Percentiles rank a stretch among this genome's conserved stretches.
These are phyloP conservation scores for Collybia nuda DNA, from an alignment of 768 basidiomycete genomes.

Conservation along the genomic window DNA sequence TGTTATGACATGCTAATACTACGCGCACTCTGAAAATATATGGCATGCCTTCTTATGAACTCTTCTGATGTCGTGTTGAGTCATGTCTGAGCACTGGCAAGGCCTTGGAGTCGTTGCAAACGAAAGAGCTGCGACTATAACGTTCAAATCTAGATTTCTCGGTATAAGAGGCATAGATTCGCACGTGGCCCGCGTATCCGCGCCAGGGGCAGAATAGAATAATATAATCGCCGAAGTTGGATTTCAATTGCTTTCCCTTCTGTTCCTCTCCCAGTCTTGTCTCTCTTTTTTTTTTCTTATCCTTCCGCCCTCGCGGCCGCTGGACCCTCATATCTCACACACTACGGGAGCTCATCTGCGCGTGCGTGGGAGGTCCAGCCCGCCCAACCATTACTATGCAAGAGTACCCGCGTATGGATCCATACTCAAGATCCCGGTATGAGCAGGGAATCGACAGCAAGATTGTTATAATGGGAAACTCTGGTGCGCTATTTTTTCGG, in stretches of 20 bases:
- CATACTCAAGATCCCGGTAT: conserved; percentile 66
- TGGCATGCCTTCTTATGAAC: conserved; percentile 11
- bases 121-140: too few species aligned
- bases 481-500: conserved; percentile 29
- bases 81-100: background rate
- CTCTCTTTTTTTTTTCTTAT: conserved; percentile 23
- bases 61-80: background rate
- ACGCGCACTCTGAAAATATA: conserved; percentile 17
- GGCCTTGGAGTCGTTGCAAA: too few species aligned
- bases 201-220: conserved; percentile 20
- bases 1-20: conserved; percentile 23
- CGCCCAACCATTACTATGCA: conserved; percentile 41
- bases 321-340: conserved; percentile 26
- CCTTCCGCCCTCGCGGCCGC: conserved; percentile 49
- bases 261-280: conserved; percentile 23
- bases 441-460: conserved; percentile 91
- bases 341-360: conserved; percentile 17
- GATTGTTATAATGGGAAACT: conserved; percentile 93
- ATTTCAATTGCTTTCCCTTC: conserved; percentile 28
- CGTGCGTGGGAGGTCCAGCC: conserved; percentile 16
- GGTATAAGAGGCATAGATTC: conserved; percentile 16
- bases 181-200: conserved; percentile 31
- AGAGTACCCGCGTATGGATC: conserved; percentile 61
- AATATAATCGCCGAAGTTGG: conserved; percentile 23
- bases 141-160: too few species aligned